These are phyloP conservation scores for Penicillium sp. DNA, from an alignment of 2,329 filamentous ascomycete species.

Conservation along the genomic window DNA sequence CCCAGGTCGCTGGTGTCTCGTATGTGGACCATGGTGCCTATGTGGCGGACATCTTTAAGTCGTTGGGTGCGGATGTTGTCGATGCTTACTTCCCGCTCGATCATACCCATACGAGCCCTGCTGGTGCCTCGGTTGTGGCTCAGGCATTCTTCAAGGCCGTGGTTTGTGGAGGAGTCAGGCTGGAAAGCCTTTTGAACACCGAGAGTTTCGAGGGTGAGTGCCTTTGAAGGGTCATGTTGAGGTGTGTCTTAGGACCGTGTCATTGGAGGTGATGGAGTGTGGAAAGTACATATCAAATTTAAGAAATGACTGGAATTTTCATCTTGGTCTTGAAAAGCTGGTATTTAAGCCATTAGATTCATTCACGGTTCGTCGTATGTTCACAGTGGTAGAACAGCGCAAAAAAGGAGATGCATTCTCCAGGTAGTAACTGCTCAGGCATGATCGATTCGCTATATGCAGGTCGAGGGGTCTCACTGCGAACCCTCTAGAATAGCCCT, in stretches of 20 bases:
- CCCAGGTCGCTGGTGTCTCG: slow-evolving; percentile 52
- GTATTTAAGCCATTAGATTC: background rate
- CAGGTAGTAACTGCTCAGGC: background rate
- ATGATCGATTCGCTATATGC: slow-evolving; percentile 10
- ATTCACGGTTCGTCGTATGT: background rate
- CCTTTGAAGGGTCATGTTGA: slow-evolving; percentile 34
- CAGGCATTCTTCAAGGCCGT: slow-evolving; percentile 66
- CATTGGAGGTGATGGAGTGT: background rate
- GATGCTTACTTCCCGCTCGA: slow-evolving; percentile 64
- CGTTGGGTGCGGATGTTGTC: slow-evolving; percentile 57
- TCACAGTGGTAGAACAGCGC: background rate
- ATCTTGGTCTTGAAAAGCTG: background rate
- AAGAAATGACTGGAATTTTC: background rate
- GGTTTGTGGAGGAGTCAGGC: slow-evolving; percentile 54
- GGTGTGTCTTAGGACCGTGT: background rate
- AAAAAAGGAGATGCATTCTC: background rate
- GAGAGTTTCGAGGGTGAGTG: slow-evolving; percentile 38
- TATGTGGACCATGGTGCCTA: slow-evolving; percentile 69
- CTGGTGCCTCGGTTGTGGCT: slow-evolving; percentile 62
- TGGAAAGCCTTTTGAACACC: slow-evolving; percentile 47
- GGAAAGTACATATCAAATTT: slow-evolving; percentile 3
- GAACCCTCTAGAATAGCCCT: slow-evolving; percentile 40
- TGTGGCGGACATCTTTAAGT: slow-evolving; percentile 59
- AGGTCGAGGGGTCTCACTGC: slow-evolving; percentile 2
- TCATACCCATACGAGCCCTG: slow-evolving; percentile 67